Evolutionary conservation across 352 stramenopile species (phyloP).

Genomic region (Phytophthora idaei): DNA sequence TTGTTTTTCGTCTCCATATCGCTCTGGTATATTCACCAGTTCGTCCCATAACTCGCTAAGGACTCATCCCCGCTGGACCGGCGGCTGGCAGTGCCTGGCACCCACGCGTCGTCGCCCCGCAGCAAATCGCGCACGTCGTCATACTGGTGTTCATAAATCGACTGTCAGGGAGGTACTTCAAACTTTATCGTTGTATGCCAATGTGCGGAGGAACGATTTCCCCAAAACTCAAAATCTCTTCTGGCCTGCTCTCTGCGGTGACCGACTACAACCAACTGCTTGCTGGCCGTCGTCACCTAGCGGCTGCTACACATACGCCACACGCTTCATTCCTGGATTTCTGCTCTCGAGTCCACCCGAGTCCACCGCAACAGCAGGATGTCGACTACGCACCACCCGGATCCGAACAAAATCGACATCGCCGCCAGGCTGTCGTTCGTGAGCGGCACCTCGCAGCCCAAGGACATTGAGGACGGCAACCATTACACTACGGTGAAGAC

Average conservation of each 20-base stretch:
- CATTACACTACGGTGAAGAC: conserved; percentile 14
- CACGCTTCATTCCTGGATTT: conserved; percentile 11
- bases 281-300: conserved; percentile 2
- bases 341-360: neutral
- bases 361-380: neutral
- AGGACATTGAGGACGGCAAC: conserved; percentile 16
- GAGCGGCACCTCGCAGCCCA: conserved; percentile 26
- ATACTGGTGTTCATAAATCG: conserved; percentile 11
- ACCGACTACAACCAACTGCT: conserved; percentile 3
- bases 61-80: neutral
- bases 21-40: conserved; percentile 3
- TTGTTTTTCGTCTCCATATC: neutral
- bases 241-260: conserved; percentile 4
- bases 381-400: neutral
- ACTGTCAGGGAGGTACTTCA: conserved; percentile 9
- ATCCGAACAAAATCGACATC: conserved; percentile 19
- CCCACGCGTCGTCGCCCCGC: conserved; percentile 2
- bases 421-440: conserved; percentile 45
- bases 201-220: neutral
- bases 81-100: neutral
- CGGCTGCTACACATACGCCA: neutral
- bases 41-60: neutral
- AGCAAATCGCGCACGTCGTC: conserved; percentile 11
- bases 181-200: conserved; percentile 4
- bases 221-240: conserved; percentile 7